phyloP scores from a whole-genome alignment of 148 eudicot genomes.

The Limonium bicolor region DNA sequence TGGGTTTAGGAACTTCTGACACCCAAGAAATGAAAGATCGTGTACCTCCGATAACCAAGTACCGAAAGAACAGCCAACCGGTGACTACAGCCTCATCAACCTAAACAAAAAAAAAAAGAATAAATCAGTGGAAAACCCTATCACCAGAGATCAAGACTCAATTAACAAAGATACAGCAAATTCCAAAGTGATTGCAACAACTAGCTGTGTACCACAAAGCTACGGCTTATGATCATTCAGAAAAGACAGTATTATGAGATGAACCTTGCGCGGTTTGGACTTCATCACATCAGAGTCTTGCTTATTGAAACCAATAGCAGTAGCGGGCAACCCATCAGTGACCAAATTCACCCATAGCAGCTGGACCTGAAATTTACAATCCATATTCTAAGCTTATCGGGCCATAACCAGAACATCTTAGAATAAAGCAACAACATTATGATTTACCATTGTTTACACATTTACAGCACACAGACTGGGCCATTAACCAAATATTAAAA shows the following conservation, averaged over 20 bases:
- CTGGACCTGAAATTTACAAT: conserved; percentile 50
- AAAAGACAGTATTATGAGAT: not conserved
- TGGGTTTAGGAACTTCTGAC: not conserved
- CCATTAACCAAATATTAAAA: not conserved
- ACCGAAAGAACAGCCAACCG: conserved; percentile 96
- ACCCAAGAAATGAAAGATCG: not conserved
- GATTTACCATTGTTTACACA: conserved; percentile 1
- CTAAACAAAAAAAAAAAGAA: conserved; percentile 20
- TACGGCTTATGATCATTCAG: too few species aligned
- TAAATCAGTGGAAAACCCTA: too few species aligned
- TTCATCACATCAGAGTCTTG: conserved; percentile 99
- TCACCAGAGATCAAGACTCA: too few species aligned
- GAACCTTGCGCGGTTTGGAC: conserved; percentile 96
- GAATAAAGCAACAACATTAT: conserved; percentile 1
- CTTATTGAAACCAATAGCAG: conserved; percentile 98
- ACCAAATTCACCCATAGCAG: conserved; percentile 98
- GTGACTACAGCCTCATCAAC: conserved; percentile 91
- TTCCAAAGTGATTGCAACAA: too few species aligned
- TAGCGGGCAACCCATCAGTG: conserved; percentile 98
- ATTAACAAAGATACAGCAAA: too few species aligned
- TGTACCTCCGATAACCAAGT: conserved; percentile 97
- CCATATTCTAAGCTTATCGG: not conserved
- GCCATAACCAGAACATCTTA: not conserved
- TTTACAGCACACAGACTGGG: not conserved
- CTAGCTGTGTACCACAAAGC: too few species aligned